A percentile compares a stretch with the other conserved stretches of the same genome.
phyloP scores from a whole-genome alignment of 148 eudicot genomes.

The Vaccinium macrocarpon region DNA sequence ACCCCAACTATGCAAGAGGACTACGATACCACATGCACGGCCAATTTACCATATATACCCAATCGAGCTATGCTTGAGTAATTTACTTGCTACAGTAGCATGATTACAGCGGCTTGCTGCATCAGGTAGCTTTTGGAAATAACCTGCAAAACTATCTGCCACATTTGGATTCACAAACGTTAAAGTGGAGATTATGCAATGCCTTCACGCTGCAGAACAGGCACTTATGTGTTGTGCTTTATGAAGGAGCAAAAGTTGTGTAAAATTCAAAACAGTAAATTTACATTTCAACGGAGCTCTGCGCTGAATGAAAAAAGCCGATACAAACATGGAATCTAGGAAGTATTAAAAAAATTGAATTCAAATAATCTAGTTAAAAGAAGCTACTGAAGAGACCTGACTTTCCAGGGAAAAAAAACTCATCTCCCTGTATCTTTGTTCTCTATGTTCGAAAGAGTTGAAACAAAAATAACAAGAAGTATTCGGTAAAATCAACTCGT shows the following conservation, averaged over 20 bases:
- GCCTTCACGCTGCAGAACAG: background rate
- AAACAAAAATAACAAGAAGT: too few species aligned
- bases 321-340: too few species aligned
- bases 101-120: background rate
- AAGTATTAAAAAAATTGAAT: too few species aligned
- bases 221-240: background rate
- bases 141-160: background rate
- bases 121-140: background rate
- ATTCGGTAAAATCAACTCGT: too few species aligned
- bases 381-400: background rate
- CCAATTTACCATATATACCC: background rate
- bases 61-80: background rate
- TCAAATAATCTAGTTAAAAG: background rate
- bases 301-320: too few species aligned
- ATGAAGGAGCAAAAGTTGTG: background rate
- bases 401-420: too few species aligned
- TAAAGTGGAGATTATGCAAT: conserved; percentile 1
- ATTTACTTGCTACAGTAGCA: background rate
- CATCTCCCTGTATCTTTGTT: too few species aligned
- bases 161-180: background rate
- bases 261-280: too few species aligned
- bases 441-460: too few species aligned
- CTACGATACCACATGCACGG: background rate
- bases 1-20: background rate
- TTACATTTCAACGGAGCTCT: too few species aligned